Base-by-base conservation (phyloP, 148 eudicot genomes). In the Rhododendron ovatum region DNA sequence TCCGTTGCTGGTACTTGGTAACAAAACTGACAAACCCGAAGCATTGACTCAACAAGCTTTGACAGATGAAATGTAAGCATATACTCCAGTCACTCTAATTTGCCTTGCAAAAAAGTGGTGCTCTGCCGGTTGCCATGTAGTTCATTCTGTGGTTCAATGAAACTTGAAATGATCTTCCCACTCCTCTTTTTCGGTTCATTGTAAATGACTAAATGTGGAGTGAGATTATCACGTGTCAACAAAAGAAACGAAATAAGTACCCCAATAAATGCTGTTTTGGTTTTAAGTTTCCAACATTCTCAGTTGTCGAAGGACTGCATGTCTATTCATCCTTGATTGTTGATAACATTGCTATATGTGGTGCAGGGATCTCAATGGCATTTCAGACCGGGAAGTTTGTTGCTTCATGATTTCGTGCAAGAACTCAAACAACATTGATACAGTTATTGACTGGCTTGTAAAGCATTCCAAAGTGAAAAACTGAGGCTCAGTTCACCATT, bases 371-470 rank as follows among this genome's bases (percentile, higher is more conserved):
- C 87, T 92, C 74, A 87, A 81, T 63, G 83, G 92, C 28, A 88
- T 92, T 15, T 81, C 84, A 6, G 94, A 88, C 69, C 85, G 92
- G 30, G 92, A 90, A 83, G 92, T 92, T n/a, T 90, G 94, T 87
- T 92, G 94, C 88, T 92, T 88, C 88, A 90, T 92, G 94, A 90
- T 92, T 87, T 92, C 92, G 0, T 92, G 94, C 90, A 92, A 92
- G 89, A 90, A 89, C 79, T 92, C 92, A 0, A 47, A 84, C 39
- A 92, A 92, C 86, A 88, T 92, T 39, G 92, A 89, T 83, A 88
- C 85, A 6, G 94, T 90, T 84, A 88, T 92, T 4, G 90, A 89
- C 71, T 92, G 94, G 94, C 89, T 92, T 28, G 88, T 89, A 77
- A 92, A 90, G 85, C 92, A 90, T 82, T 92, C 94, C 3, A 92